Evolutionary conservation across 371 early-diverging fungal species (phyloP), one percentile per base, ranked within the genome.

Genomic region (Rhizomucor pusillus): DNA sequence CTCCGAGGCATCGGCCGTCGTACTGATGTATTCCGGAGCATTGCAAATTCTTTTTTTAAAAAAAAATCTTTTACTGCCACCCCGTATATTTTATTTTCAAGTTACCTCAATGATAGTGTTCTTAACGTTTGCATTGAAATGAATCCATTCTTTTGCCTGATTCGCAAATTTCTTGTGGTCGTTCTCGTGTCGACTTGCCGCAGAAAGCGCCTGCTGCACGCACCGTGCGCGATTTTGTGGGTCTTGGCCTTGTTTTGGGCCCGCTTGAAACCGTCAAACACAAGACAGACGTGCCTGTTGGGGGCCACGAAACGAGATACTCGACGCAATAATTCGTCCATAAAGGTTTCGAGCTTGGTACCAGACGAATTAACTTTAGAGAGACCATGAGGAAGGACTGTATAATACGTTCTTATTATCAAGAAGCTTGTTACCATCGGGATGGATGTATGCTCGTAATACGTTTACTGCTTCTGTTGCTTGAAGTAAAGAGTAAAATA

Each of bases 401-500:
- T 14, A 37, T 37, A 14, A 37, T 37, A 9, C 37, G 9, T 37
- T 14, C 9, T 14, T 9, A 37, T 9, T 37, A 14, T 37, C 37
- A 37, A 14, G 14, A 37, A 11, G 37, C 37, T 9, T 14, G 14
- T 37, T 37, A 37, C 37, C 37, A 37, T 37, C 14, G 37, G 37
- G 37, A 14, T 37, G 37, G 14, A 37, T 9, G 37, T 37, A 14
- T 37, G 37, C 37, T 47, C 23, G 18, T 7, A 47, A 22, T 22
- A 47, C 22, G 24, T 19, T 24, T 7, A 14, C 9, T 5, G 20
- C 23, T 22, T 22, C 47, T 9, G 23, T 47, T 19, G 18, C 20
- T 47, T 47, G 47, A 22, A 47, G 23, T 24, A 47, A 47, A 6
- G 23, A 19, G 24, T 22, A 47, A n/a, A 47, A 47, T 7, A 47